These are phyloP conservation scores for Ganoderma sp. DNA, from an alignment of 1,284 basidiomycete genomes.

Conservation along the genomic window DNA sequence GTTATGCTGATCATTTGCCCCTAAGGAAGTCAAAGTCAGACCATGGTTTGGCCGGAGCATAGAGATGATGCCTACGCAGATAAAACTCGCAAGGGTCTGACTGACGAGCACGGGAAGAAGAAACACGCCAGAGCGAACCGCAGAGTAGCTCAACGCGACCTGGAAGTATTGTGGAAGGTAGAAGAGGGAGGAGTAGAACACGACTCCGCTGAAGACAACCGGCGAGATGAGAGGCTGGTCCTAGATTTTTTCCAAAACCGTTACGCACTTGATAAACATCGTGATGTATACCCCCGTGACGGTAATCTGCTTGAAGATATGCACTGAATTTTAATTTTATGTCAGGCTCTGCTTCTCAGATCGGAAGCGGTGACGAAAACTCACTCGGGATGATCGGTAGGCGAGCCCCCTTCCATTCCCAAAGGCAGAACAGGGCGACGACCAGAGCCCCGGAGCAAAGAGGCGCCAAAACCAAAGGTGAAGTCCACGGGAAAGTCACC, in stretches of 20 bases:
- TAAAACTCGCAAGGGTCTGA: constrained; percentile 63
- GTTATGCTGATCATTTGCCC: constrained; percentile 70
- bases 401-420: constrained; percentile 73
- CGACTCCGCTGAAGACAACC: constrained; percentile 50
- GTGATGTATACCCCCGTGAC: constrained; percentile 71
- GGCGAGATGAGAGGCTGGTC: not conserved
- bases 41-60: not conserved
- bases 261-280: constrained; percentile 66
- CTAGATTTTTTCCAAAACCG: not conserved
- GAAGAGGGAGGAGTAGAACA: constrained; percentile 65
- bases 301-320: constrained; percentile 75
- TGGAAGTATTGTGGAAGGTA: constrained; percentile 82
- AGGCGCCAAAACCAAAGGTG: constrained; percentile 66
- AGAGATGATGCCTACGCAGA: constrained; percentile 48
- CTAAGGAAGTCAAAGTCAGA: constrained; percentile 39
- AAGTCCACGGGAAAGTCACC: constrained; percentile 71
- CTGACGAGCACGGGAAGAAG: constrained; percentile 69
- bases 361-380: constrained; percentile 23
- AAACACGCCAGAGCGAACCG: constrained; percentile 66
- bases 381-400: constrained; percentile 74
- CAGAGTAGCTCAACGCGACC: constrained; percentile 66
- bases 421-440: constrained; percentile 64
- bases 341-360: not conserved
- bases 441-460: constrained; percentile 63
- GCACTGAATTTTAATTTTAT: constrained; percentile 48